phyloP scores from a whole-genome alignment of 1,139 yeast genomes.

The Tardiomyces depauwii region DNA sequence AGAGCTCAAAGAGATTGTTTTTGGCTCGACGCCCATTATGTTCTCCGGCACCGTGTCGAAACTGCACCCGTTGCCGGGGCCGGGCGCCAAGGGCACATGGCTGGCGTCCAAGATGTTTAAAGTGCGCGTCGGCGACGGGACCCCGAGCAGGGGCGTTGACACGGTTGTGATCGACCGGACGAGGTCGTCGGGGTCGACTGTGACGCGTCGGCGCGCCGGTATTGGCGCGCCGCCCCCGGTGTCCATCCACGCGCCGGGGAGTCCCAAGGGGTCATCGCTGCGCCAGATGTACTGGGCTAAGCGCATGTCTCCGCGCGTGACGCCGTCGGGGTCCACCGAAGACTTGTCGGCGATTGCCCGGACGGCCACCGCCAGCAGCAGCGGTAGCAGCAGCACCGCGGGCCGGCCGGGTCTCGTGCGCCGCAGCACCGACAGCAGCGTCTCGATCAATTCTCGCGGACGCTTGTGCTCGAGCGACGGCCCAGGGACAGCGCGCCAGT shows the following conservation, averaged over 20 bases:
- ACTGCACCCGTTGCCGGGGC: conserved; percentile 15
- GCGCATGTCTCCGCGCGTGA: background rate
- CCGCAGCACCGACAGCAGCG: background rate
- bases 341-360: background rate
- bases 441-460: background rate
- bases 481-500: background rate
- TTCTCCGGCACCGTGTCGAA: conserved; percentile 14
- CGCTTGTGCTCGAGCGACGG: too few relatives aligned
- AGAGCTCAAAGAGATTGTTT: conserved; percentile 15
- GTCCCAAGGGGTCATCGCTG: too few relatives aligned
- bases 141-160: background rate
- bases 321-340: background rate
- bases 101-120: background rate
- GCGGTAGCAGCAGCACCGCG: background rate
- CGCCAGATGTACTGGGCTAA: background rate
- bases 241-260: too few relatives aligned
- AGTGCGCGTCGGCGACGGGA: background rate
- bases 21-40: conserved; percentile 17
- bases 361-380: background rate
- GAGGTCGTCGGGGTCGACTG: background rate
- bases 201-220: background rate
- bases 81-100: background rate
- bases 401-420: background rate
- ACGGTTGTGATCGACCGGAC: background rate
- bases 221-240: background rate